Base-by-base conservation (phyloP, 108 stramenopile species). In the Tribonema minus region DNA sequence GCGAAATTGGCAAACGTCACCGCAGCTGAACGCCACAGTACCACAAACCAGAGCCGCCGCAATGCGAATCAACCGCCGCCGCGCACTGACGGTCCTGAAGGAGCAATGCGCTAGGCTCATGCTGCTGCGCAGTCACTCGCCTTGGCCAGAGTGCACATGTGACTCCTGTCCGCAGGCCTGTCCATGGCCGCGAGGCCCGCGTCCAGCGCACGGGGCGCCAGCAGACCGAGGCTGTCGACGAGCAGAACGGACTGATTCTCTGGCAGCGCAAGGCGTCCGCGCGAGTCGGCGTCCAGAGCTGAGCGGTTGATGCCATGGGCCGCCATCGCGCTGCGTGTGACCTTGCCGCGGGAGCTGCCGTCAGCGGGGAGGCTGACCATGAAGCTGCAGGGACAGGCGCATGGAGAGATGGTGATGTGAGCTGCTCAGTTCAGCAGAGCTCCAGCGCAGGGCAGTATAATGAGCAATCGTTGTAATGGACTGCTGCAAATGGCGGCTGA, bases 71-170 rank as follows among this genome's bases (percentile, higher is more conserved):
- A n/a, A n/a, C n/a, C n/a, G n/a, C n/a, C n/a, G n/a, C n/a, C n/a
- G n/a, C n/a, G n/a, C n/a, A n/a, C n/a, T n/a, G n/a, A n/a, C n/a
- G n/a, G n/a, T n/a, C n/a, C n/a, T n/a, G n/a, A n/a, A n/a, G n/a
- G n/a, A n/a, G n/a, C n/a, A n/a, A n/a, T n/a, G n/a, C n/a, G n/a
- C n/a, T n/a, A n/a, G n/a, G n/a, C n/a, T n/a, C n/a, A n/a, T n/a
- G n/a, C n/a, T n/a, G n/a, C n/a, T n/a, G n/a, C n/a, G n/a, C n/a
- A n/a, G n/a, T n/a, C n/a, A n/a, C n/a, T n/a, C n/a, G n/a, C 61
- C 54, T 61, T 66, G 25, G 74, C 64, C 64, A 75, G 23, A 9
- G 66, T 46, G 74, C 74, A 75, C 39, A 75, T n/a, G 64, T 66
- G 64, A 27, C 74, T 75, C 15, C 74, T 39, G 39, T 75, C 74